These are phyloP conservation scores for Verticillium zaregamsianum DNA, from an alignment of 2,329 filamentous ascomycete genomes.

Conservation along the genomic window DNA sequence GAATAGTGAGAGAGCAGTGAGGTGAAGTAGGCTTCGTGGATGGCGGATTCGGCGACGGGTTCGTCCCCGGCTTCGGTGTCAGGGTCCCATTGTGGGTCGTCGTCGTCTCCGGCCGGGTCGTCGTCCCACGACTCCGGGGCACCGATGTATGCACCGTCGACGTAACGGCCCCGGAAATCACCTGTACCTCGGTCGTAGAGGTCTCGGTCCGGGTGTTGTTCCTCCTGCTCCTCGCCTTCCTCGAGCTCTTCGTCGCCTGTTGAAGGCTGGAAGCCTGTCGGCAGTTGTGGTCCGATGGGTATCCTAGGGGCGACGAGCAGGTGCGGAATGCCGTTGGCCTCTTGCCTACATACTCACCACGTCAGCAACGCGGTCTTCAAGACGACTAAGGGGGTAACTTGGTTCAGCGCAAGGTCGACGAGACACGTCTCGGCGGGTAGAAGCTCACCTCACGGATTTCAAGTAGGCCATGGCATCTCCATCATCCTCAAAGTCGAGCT, in stretches of 20 bases:
- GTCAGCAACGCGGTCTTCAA: constrained; percentile 35
- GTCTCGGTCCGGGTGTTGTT: constrained; percentile 29
- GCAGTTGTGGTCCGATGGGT: constrained; percentile 48
- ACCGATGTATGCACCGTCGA: constrained; percentile 76
- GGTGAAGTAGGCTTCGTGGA: constrained; percentile 64
- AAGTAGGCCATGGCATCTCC: constrained; percentile 67
- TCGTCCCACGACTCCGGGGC: constrained; percentile 35
- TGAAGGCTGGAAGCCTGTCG: constrained; percentile 28
- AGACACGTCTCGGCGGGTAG: background rate
- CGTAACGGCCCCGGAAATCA: constrained; percentile 62
- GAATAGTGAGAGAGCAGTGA: constrained; percentile 63
- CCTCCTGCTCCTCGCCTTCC: constrained; percentile 21
- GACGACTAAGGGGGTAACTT: constrained; percentile 7
- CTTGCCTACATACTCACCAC: constrained; percentile 57
- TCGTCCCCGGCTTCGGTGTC: constrained; percentile 19
- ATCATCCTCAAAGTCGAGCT: constrained; percentile 64
- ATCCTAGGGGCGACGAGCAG: constrained; percentile 61
- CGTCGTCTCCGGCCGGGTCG: constrained; percentile 18
- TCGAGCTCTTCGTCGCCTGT: constrained; percentile 14
- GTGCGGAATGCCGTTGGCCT: constrained; percentile 71
- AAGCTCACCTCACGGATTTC: constrained; percentile 62
- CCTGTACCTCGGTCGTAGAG: constrained; percentile 46
- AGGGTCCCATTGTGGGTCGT: constrained; percentile 16
- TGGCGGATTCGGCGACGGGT: constrained; percentile 28
- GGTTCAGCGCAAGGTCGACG: constrained; percentile 1